A percentile compares a stretch with the other conserved stretches of the same genome.
These are phyloP conservation scores for Physocladia obscura DNA, from an alignment of 192 early-diverging fungal species.

Conservation along the genomic window DNA sequence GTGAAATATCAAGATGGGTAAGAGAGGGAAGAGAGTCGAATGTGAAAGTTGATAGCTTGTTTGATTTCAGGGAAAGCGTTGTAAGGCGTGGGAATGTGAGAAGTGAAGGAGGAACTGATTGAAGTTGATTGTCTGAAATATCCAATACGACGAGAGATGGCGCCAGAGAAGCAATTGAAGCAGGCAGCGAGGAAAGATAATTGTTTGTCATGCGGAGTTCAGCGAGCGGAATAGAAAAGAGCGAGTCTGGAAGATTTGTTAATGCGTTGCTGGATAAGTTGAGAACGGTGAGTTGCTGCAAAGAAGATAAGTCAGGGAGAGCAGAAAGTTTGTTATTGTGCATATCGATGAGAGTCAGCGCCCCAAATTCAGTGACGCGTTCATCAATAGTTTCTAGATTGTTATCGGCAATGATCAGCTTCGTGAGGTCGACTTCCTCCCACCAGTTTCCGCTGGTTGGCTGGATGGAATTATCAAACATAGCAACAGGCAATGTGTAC, in stretches of 20 bases:
- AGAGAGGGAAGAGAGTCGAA: conserved; percentile 18
- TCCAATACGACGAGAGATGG: conserved; percentile 28
- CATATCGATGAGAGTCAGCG: conserved; percentile 44
- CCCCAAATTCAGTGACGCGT: conserved; percentile 33
- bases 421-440: conserved; percentile 44
- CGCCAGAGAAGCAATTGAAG: not conserved
- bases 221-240: conserved; percentile 27
- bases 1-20: conserved; percentile 35
- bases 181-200: conserved; percentile 15
- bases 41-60: conserved; percentile 9
- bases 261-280: conserved; percentile 40
- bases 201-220: conserved; percentile 41
- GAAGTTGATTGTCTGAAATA: conserved; percentile 25
- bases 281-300: conserved; percentile 31
- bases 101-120: not conserved
- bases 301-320: conserved; percentile 32
- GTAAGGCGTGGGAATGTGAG: conserved; percentile 7
- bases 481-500: conserved; percentile 22
- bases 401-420: conserved; percentile 46
- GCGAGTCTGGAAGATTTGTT: conserved; percentile 14
- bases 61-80: conserved; percentile 24
- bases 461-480: conserved; percentile 23
- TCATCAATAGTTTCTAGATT: conserved; percentile 32
- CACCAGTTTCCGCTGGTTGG: conserved; percentile 36
- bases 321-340: conserved; percentile 40